Base-by-base conservation (phyloP, 805 yeast genomes). In the Lipomyces spencermartinsiae region DNA sequence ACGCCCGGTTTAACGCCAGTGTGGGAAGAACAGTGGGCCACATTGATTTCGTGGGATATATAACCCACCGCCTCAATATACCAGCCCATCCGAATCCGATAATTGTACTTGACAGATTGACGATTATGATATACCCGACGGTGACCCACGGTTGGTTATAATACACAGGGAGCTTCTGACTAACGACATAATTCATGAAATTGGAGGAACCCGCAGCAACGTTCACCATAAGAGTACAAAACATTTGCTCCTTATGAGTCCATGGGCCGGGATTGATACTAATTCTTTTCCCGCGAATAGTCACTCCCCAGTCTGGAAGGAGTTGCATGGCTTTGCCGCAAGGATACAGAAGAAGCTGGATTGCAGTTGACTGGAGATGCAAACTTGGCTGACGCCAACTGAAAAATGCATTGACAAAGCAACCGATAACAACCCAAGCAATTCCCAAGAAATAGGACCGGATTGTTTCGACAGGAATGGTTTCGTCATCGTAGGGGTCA, bases 61-160 rank as follows among this genome's bases (percentile, higher is more conserved):
- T 82, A 1, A 82, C 82, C 58, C 89, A 84, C 66, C 85, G 83
- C 74, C 89, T 82, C 82, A 88, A 81, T 25, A 88, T 75, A 59
- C 89, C 89, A 7, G 91, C 90, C 75, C 89, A 83, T 0, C 90
- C 88, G 73, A 87, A 84, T 29, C 92, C 93, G 71, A 89, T 78
- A 69, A 85, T 84, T 73, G 87, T 89, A 2, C 89, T 82, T 1
- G 89, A 81, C 2, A 87, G 69, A 0, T 84, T 77, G 46, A 89
- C 78, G 34, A 86, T 71, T 10, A 87, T 70, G 76, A 86, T 89
- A 76, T 82, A 89, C 0, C 86, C 84, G 75, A 83, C 82, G 12
- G 68, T 64, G 12, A 78, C 76, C 76, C 80, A 76, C 1, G 71
- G 19, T 61, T 72, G 70, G 3, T 84, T 83, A 63, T 74, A 79